These are phyloP conservation scores for Tylopilus subfusipes DNA, from an alignment of 768 basidiomycete species.

Conservation along the genomic window DNA sequence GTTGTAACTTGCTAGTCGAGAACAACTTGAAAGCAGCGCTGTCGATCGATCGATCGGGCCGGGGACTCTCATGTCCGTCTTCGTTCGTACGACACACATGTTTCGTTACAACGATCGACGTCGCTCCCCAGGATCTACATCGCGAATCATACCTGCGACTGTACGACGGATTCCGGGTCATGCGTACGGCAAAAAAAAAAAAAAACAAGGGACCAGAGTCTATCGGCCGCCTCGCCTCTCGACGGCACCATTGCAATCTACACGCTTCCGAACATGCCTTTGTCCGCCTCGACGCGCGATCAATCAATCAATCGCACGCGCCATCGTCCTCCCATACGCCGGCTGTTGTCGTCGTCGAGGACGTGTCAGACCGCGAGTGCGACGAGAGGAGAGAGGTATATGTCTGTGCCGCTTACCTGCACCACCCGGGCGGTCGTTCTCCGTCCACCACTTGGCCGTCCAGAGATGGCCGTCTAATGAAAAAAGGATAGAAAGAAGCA, in stretches of 20 bases:
- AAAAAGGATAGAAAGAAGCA: background rate
- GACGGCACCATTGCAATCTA: too few species aligned
- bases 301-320: constrained; percentile 21
- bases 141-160: too few species aligned
- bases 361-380: background rate
- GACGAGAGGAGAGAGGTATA: background rate
- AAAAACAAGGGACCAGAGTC: too few species aligned
- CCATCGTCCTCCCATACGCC: constrained; percentile 37
- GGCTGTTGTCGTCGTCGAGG: constrained; percentile 9
- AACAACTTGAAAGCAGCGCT: background rate
- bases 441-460: constrained; percentile 51
- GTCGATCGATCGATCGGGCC: background rate
- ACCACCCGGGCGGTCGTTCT: constrained; percentile 36
- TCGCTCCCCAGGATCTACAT: too few species aligned
- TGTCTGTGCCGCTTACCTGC: constrained; percentile 8
- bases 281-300: background rate
- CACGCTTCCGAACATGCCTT: too few species aligned
- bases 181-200: too few species aligned
- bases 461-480: constrained; percentile 47
- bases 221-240: too few species aligned
- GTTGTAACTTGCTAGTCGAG: background rate
- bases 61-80: too few species aligned
- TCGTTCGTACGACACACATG: too few species aligned
- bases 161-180: too few species aligned
- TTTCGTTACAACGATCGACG: too few species aligned